phyloP scores from a whole-genome alignment of 306 rosid species.

The Castanea sativa region DNA sequence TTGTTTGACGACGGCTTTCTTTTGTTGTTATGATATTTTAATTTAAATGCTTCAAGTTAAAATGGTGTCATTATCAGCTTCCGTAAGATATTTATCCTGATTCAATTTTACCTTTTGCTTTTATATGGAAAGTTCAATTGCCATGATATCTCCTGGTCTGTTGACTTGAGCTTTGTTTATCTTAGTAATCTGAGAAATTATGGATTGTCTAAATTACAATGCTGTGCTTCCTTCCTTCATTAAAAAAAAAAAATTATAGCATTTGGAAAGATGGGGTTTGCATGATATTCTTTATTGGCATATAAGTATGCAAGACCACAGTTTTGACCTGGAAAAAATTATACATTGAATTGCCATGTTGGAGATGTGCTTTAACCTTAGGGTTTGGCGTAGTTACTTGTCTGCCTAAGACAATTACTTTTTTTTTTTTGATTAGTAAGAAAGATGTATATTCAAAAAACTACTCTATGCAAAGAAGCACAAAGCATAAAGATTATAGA shows the following conservation, averaged over 20 bases:
- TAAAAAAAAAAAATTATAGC: no score
- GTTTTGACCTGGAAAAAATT: no score
- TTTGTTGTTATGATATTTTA: background rate
- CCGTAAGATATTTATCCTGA: background rate
- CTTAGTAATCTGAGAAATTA: background rate
- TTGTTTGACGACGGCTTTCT: constrained; percentile 1
- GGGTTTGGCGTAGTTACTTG: no score
- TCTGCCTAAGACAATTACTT: no score
- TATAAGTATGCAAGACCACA: background rate
- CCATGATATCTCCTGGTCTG: background rate
- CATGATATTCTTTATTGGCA: background rate
- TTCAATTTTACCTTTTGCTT: background rate
- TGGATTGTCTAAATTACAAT: background rate
- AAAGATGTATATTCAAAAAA: no score
- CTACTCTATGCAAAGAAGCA: no score
- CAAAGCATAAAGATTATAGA: no score
- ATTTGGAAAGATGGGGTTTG: background rate
- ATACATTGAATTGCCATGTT: no score
- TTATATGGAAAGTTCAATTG: background rate
- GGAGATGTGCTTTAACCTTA: no score
- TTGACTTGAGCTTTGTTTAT: background rate
- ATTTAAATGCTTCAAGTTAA: background rate
- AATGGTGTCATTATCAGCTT: background rate
- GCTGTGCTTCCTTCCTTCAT: background rate
- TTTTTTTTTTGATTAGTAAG: no score